A percentile compares a stretch with the other conserved stretches of the same genome.
These are phyloP conservation scores for Zygotorulaspora danielsina DNA, from an alignment of 805 yeast species.

Conservation along the genomic window DNA sequence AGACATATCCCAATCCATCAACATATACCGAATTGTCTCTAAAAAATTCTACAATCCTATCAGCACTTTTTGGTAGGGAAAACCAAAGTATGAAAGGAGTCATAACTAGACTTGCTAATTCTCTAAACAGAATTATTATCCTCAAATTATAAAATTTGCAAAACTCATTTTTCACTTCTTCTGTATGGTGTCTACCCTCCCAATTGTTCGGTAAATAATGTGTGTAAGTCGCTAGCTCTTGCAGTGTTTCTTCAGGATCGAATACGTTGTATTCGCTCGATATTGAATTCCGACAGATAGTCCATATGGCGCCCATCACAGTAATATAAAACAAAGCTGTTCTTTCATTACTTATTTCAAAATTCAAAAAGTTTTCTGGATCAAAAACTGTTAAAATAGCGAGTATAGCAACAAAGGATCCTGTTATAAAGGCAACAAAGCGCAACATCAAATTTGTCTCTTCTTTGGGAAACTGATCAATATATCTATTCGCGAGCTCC, in stretches of 20 bases:
- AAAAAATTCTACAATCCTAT: conserved; percentile 81
- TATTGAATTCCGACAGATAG: conserved; percentile 68
- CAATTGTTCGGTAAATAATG: conserved; percentile 86
- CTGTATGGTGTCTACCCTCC: conserved; percentile 82
- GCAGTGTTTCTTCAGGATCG: conserved; percentile 86
- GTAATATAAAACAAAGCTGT: conserved; percentile 86
- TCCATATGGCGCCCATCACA: conserved; percentile 82
- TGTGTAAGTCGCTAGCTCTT: conserved; percentile 77
- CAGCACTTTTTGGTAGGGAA: conserved; percentile 67
- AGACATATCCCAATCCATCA: conserved; percentile 92
- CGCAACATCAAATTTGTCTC: conserved; percentile 50
- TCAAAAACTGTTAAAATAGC: conserved; percentile 75
- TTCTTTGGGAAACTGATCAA: conserved; percentile 90
- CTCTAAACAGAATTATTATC: conserved; percentile 65
- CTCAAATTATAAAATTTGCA: conserved; percentile 72
- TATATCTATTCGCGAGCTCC: conserved; percentile 74
- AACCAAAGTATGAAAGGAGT: conserved; percentile 91
- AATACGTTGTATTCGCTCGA: conserved; percentile 67
- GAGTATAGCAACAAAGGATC: conserved; percentile 84
- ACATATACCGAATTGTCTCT: conserved; percentile 85
- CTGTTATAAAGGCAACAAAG: conserved; percentile 70
- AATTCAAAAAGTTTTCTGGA: conserved; percentile 85
- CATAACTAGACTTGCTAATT: conserved; percentile 72
- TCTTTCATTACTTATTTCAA: conserved; percentile 77
- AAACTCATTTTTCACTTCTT: conserved; percentile 77